Percentiles rank a stretch among this genome's conserved stretches.
Conservation (phyloP, 2,329 filamentous ascomycete species). For the Fusarium goolgardi region DNA sequence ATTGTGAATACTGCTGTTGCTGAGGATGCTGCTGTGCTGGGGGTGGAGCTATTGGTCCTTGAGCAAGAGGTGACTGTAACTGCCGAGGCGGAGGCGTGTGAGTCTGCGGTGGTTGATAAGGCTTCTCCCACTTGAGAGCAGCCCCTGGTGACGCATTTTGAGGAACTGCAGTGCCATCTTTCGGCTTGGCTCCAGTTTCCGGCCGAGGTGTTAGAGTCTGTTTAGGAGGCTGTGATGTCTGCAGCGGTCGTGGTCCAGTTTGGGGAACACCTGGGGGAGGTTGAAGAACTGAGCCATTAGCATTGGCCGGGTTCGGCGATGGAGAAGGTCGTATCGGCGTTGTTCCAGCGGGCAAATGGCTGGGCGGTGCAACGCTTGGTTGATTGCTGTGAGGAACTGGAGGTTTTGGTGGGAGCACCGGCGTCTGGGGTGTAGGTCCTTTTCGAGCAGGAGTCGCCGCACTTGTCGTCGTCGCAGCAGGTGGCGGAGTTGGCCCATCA, state of each 20-base stretch:
- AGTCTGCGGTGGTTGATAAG: slow-evolving; percentile 53
- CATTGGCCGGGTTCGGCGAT: slow-evolving; percentile 49
- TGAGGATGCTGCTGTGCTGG: slow-evolving; percentile 39
- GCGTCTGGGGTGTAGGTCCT: slow-evolving; percentile 49
- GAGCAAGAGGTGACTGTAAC: slow-evolving; percentile 41
- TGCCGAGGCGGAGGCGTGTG: slow-evolving; percentile 45
- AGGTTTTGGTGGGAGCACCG: slow-evolving; percentile 53
- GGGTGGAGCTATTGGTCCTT: slow-evolving; percentile 38
- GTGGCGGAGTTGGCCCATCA: slow-evolving; percentile 44
- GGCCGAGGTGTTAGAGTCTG: slow-evolving; percentile 52
- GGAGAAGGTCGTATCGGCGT: slow-evolving; percentile 47
- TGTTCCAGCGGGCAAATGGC: slow-evolving; percentile 46
- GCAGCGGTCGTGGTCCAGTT: slow-evolving; percentile 49
- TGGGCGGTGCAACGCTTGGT: slow-evolving; percentile 46
- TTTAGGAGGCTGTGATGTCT: slow-evolving; percentile 49
- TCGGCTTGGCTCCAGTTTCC: slow-evolving; percentile 49
- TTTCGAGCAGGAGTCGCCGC: slow-evolving; percentile 45
- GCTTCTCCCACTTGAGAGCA: slow-evolving; percentile 56
- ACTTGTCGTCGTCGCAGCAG: slow-evolving; percentile 32
- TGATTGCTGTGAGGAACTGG: slow-evolving; percentile 40
- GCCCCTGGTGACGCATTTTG: slow-evolving; percentile 44
- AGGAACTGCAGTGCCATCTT: slow-evolving; percentile 43
- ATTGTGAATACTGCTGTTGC: slow-evolving; percentile 31
- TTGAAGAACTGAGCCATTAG: slow-evolving; percentile 52
- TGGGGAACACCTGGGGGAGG: slow-evolving; percentile 51